Percentiles rank a stretch among this genome's conserved stretches.
Evolutionary conservation across 1,284 basidiomycete genomes (phyloP).

Genomic region (Cutaneotrichosporon arboriforme): DNA sequence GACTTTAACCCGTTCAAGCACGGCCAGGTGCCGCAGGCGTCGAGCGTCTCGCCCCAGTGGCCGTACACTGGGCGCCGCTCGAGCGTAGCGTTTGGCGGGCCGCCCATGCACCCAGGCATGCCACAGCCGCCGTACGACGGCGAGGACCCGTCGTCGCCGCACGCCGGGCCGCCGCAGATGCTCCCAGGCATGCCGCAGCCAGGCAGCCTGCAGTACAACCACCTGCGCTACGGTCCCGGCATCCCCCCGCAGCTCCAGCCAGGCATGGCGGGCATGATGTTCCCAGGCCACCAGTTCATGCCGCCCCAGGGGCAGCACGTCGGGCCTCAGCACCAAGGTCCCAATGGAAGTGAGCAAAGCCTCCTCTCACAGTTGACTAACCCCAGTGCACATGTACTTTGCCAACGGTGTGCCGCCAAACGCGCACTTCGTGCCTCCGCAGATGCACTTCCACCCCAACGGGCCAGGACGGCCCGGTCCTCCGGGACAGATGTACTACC

Average conservation of each 20-base stretch:
- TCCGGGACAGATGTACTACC: conserved; percentile 21
- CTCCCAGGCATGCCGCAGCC: conserved; percentile 28
- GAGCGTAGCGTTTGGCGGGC: conserved; percentile 56
- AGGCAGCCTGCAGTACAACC: conserved; percentile 28
- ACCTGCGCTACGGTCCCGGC: conserved; percentile 28
- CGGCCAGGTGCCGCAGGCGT: conserved; percentile 59
- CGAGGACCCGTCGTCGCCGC: conserved; percentile 17
- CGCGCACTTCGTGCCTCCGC: conserved; percentile 37
- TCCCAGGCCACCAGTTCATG: conserved; percentile 29
- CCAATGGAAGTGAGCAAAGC: conserved; percentile 32
- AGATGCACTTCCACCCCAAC: conserved; percentile 35
- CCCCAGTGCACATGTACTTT: conserved; percentile 19
- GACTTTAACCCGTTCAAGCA: conserved; percentile 90
- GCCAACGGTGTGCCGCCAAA: conserved; percentile 21
- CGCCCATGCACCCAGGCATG: conserved; percentile 24
- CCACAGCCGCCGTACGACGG: conserved; percentile 7
- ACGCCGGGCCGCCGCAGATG: conserved; percentile 26
- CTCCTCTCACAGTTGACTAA: conserved; percentile 19
- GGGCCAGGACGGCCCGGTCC: conserved; percentile 20
- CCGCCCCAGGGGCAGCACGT: conserved; percentile 29
- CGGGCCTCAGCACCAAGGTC: conserved; percentile 24
- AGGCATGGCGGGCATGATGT: conserved; percentile 36
- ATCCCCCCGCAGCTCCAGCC: conserved; percentile 27
- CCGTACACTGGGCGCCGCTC: conserved; percentile 82
- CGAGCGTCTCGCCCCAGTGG: conserved; percentile 69